phyloP scores from a whole-genome alignment of 306 rosid species.

The Castanea sativa region DNA sequence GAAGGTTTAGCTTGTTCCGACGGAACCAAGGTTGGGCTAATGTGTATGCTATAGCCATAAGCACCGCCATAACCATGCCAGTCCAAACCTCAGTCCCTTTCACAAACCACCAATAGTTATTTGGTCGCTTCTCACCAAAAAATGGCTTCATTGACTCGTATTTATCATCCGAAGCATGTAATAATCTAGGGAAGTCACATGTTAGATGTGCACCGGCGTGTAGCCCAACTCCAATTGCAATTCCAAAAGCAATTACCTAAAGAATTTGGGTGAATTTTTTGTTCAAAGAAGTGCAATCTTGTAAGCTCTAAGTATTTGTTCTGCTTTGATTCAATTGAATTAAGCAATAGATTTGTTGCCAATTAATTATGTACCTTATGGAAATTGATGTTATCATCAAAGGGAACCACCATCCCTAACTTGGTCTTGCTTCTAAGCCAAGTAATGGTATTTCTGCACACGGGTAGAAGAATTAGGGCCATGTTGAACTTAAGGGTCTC shows the following conservation, averaged over 20 bases:
- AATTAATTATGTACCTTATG: constrained; percentile 51
- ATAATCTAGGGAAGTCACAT: constrained; percentile 75
- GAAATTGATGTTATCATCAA: constrained; percentile 85
- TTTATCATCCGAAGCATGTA: constrained; percentile 54
- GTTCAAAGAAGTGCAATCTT: neutral
- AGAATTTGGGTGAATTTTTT: neutral
- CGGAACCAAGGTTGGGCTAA: constrained; percentile 93
- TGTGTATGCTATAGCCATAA: constrained; percentile 75
- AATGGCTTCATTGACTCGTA: constrained; percentile 62
- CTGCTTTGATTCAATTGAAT: neutral
- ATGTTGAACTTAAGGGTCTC: constrained; percentile 88
- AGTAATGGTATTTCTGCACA: constrained; percentile 84
- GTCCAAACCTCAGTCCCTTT: constrained; percentile 93
- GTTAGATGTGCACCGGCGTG: constrained; percentile 75
- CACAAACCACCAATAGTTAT: constrained; percentile 90
- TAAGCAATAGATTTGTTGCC: neutral
- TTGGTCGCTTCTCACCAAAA: constrained; percentile 58
- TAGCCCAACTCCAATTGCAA: constrained; percentile 64
- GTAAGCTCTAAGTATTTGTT: neutral
- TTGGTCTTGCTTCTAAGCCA: constrained; percentile 78
- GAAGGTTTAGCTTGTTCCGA: constrained; percentile 50
- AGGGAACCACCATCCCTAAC: constrained; percentile 59
- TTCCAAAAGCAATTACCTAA: constrained; percentile 73
- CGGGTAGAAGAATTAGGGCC: constrained; percentile 82
- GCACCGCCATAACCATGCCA: constrained; percentile 67